These are phyloP conservation scores for Diddensiella santjacobensis DNA, from an alignment of 805 yeast genomes.

Conservation along the genomic window DNA sequence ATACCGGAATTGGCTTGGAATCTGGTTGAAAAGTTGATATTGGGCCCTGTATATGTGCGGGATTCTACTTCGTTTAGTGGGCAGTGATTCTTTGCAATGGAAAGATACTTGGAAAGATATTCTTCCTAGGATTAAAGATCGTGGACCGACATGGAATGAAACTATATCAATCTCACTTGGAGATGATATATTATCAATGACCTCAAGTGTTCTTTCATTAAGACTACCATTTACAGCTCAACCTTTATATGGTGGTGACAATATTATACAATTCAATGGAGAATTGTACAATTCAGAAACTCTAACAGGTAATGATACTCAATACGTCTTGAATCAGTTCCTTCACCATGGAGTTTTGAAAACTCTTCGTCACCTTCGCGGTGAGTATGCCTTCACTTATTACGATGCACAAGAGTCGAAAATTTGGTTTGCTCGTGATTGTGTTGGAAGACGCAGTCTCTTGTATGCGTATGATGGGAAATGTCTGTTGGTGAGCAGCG, in stretches of 20 bases:
- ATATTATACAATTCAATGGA: constrained; percentile 79
- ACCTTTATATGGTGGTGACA: constrained; percentile 45
- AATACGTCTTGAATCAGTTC: constrained; percentile 44
- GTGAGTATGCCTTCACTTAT: constrained; percentile 75
- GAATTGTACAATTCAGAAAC: constrained; percentile 70
- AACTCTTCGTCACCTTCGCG: constrained; percentile 50
- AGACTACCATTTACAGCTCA: constrained; percentile 77
- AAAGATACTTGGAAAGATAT: background rate
- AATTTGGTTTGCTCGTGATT: constrained; percentile 80
- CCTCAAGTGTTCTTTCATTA: constrained; percentile 75
- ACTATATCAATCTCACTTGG: constrained; percentile 1
- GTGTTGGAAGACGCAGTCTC: constrained; percentile 76
- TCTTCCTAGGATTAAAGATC: background rate
- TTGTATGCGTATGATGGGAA: constrained; percentile 38
- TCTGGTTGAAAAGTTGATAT: no score
- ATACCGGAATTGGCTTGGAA: no score
- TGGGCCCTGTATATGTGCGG: constrained; percentile 19
- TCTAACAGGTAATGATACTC: constrained; percentile 57
- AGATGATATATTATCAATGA: constrained; percentile 21
- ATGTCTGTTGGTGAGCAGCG: constrained; percentile 48
- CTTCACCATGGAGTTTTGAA: constrained; percentile 36
- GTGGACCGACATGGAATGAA: constrained; percentile 15
- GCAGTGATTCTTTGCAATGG: background rate
- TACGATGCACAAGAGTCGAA: constrained; percentile 33
- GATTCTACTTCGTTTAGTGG: constrained; percentile 7